phyloP scores from a whole-genome alignment of 495 filamentous ascomycete species.

The Lepidopterella palustris region DNA sequence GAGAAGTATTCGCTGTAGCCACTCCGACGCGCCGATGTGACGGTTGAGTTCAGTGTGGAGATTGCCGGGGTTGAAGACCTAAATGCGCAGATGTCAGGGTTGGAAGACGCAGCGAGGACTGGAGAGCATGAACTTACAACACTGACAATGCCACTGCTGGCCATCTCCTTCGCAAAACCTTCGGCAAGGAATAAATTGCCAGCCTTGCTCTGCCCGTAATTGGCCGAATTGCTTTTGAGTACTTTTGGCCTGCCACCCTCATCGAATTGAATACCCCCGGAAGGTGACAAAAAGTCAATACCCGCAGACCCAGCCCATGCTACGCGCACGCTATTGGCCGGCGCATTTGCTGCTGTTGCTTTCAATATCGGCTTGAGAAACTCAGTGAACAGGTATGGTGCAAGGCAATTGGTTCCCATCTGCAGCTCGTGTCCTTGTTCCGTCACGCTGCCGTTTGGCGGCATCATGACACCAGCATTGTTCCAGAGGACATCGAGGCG shows the following conservation, averaged over 20 bases:
- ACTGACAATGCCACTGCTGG: background rate
- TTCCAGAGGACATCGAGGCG: background rate
- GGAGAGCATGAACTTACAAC: background rate
- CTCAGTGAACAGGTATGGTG: background rate
- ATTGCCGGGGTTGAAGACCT: background rate
- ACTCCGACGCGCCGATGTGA: background rate
- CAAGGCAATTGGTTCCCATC: background rate
- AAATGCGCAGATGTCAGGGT: background rate
- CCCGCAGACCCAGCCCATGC: background rate
- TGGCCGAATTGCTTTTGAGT: background rate
- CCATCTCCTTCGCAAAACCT: background rate
- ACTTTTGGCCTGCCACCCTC: too few species aligned
- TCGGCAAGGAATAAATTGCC: background rate
- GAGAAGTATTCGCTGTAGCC: background rate
- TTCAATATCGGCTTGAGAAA: background rate
- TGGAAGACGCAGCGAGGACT: background rate
- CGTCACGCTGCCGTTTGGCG: background rate
- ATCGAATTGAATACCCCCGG: background rate
- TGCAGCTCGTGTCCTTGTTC: background rate
- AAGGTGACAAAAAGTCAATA: background rate
- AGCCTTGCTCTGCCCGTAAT: background rate
- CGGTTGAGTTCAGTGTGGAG: background rate
- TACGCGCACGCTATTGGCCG: background rate
- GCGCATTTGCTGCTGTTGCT: background rate
- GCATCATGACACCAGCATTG: background rate